These are phyloP conservation scores for Scleromitrula shiraiana DNA, from an alignment of 2,329 filamentous ascomycete genomes.

Conservation along the genomic window DNA sequence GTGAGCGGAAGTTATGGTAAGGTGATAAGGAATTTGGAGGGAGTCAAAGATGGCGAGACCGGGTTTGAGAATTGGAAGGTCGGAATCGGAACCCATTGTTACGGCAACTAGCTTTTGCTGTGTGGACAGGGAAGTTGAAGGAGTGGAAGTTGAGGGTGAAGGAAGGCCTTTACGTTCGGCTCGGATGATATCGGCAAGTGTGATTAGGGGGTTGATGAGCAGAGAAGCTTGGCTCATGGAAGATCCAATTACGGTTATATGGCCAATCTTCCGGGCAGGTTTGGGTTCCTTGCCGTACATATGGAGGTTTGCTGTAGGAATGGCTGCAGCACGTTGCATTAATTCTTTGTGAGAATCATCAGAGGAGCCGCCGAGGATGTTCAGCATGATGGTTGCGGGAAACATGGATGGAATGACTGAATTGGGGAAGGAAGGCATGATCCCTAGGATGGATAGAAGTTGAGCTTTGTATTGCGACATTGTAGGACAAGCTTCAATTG, in stretches of 20 bases:
- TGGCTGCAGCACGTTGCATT: slow-evolving; percentile 46
- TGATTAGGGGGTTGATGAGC: slow-evolving; percentile 61
- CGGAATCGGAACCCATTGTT: slow-evolving; percentile 72
- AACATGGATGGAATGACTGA: slow-evolving; percentile 32
- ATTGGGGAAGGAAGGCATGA: slow-evolving; percentile 27
- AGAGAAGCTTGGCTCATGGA: slow-evolving; percentile 61
- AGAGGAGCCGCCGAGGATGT: slow-evolving; percentile 64
- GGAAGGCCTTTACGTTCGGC: slow-evolving; percentile 41
- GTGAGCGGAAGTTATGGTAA: slow-evolving; percentile 73
- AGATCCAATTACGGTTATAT: slow-evolving; percentile 72
- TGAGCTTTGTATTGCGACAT: slow-evolving; percentile 82
- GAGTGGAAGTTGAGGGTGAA: slow-evolving; percentile 32
- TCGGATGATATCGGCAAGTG: slow-evolving; percentile 52
- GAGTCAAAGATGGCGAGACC: slow-evolving; percentile 38
- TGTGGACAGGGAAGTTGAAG: slow-evolving; percentile 9
- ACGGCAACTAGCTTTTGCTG: slow-evolving; percentile 57
- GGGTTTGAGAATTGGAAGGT: slow-evolving; percentile 67
- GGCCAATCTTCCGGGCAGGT: slow-evolving; percentile 88
- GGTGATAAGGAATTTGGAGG: slow-evolving; percentile 65
- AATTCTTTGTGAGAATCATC: slow-evolving; percentile 53
- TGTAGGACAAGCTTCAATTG: slow-evolving; percentile 81
- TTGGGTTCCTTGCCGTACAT: slow-evolving; percentile 88
- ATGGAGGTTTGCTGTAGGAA: slow-evolving; percentile 60
- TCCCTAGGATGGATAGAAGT: slow-evolving; percentile 70
- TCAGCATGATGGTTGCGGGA: slow-evolving; percentile 62